Percentiles rank a stretch among this genome's conserved stretches.
Evolutionary conservation across 1,139 yeast genomes (phyloP).

Genomic region (Blastobotrys proliferans): DNA sequence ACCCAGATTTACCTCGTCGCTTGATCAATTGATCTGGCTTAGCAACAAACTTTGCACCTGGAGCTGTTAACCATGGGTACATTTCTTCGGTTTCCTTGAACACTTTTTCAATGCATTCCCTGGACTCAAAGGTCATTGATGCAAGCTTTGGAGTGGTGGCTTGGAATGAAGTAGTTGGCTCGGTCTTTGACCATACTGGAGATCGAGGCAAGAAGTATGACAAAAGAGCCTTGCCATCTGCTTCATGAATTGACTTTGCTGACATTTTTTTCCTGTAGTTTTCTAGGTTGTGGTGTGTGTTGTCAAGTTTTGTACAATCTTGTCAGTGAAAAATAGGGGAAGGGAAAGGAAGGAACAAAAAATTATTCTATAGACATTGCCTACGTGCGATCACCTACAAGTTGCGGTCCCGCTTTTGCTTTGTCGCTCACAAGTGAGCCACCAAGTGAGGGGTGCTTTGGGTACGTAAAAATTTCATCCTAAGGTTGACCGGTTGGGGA

Average conservation of each 20-base stretch:
- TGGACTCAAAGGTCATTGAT: conserved; percentile 34
- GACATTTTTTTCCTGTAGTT: conserved; percentile 32
- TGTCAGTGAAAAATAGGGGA: neutral
- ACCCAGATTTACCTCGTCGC: conserved; percentile 45
- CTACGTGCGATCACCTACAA: no score
- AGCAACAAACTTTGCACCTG: conserved; percentile 42
- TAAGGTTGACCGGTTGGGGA: no score
- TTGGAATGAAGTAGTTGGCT: conserved; percentile 37
- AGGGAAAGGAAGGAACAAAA: neutral
- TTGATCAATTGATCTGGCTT: conserved; percentile 47
- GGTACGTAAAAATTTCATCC: no score
- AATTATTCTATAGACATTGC: no score
- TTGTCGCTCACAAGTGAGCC: no score
- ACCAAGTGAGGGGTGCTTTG: no score
- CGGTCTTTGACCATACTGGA: conserved; percentile 34
- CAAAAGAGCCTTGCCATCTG: conserved; percentile 45
- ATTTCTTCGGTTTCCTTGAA: conserved; percentile 37
- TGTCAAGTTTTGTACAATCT: no score
- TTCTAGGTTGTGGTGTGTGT: neutral
- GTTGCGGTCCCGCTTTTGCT: no score
- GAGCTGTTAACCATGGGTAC: conserved; percentile 40
- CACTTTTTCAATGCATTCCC: conserved; percentile 33
- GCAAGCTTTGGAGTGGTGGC: conserved; percentile 40
- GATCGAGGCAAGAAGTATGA: conserved; percentile 42
- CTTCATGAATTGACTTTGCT: conserved; percentile 45